Evolutionary conservation across 768 basidiomycete species (phyloP), one percentile per base, ranked within the genome.

Genomic region (Lentinula sp.): DNA sequence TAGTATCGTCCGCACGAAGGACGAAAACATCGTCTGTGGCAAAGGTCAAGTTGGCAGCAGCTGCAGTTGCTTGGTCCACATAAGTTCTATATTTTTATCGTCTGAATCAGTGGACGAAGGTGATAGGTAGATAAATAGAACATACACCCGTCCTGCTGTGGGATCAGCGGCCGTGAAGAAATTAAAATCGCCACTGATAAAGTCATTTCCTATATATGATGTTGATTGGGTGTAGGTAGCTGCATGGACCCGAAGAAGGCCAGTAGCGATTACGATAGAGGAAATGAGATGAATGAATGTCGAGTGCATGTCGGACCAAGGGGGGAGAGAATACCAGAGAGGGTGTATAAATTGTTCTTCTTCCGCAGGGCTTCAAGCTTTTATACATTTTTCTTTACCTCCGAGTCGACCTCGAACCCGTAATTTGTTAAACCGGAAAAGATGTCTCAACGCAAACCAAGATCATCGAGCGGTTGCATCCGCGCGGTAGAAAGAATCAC

Each of bases 41-140:
- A 62, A 74, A 86, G 2, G 85, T 87, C 53, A 91, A 68, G 65
- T 88, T 87, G 53, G 79, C 68, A 12, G 73, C 71, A 28, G 74
- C 62, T 0, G 88, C 87, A 0, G 83, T 84, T 2, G 70, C 68
- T 59, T 79, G 70, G 57, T 77, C 69, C 52, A 80, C 79, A 62
- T 81, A 80, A 62, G 77, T 79, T 12, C 79, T 81, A 46, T 49
- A 55, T 8, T 16, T 10, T 9, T 37, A 4, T 23, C 6, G 35
- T 9, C 16, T n/a, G 18, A 54, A 8, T 39, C 12, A 33, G 28
- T 28, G 28, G 37, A 6, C 15, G 10, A 28, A 4, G 51, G 37
- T 13, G 13, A 13, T 13, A 41, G 3, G 28, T 33, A 7, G 16
- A 15, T 2, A 43, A 0, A 36, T 48, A 4, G 15, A 41, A 58